Base-by-base conservation (phyloP, 306 rosid species). In the Rubus parviflorus region DNA sequence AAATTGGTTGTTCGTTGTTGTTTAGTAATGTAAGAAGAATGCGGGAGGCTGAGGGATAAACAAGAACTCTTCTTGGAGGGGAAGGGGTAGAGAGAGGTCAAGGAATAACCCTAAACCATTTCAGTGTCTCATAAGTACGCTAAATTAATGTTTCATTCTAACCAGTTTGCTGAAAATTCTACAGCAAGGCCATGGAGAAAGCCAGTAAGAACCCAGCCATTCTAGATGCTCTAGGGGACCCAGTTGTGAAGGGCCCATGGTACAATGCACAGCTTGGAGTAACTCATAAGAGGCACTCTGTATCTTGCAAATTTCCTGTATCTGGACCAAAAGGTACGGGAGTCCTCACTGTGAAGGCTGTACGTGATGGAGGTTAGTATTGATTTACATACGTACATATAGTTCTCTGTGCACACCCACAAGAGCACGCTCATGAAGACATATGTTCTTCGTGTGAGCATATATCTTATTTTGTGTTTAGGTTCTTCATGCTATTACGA, bases 261-360 rank as follows among this genome's bases (percentile, higher is more conserved):
- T 95, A 92, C 84, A 91, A 88, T 84, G 97, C 97, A 66, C 87
- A 97, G 60, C 99, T 95, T 70, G 99, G 98, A 25, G 97, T 96
- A 67, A 89, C 98, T 85, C 94, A 90, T 58, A 84, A 91, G 83
- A 85, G 99, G 85, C 92, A 85, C 15, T 92, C 99, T 58, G 88
- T 91, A 48, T 90, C 99, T 16, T 96, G 98, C 85, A 85, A 97
- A 56, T 91, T 96, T 85, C 98, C 98, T 2, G 88, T 96, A 63
- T 80, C 88, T 47, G 99, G 99, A 41, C 98, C 98, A 13, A 89
- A 56, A 80, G 99, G 97, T 78, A 64, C 87, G 0, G 99, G 99
- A 60, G 72, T 89, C 81, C 75, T 96, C 71, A 96, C 81, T 77
- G 80, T 96, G 87, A 96, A 92, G 88, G 99, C 98, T 23, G 92